Base-by-base conservation (phyloP, 2,329 filamentous ascomycete species). In the Curvularia verruculosa region DNA sequence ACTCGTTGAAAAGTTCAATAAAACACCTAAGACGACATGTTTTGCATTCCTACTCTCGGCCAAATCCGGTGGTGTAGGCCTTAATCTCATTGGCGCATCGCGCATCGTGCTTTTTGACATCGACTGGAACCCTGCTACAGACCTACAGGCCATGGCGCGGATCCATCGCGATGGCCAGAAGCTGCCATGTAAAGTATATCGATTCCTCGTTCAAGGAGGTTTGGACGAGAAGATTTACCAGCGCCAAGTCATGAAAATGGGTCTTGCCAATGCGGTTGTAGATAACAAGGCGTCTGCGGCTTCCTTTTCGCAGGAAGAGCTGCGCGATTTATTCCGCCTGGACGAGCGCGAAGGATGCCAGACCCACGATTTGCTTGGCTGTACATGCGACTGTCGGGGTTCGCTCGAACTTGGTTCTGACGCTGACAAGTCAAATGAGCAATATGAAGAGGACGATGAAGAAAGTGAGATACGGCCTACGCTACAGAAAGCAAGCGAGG, bases 151-250 rank as follows among this genome's bases (percentile, higher is more conserved):
- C 7, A 90, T 91, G 87, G 89, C 88, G 12, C 85, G 89, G 13
- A 88, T 91, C 45, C 88, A 91, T 69, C 83, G 89, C 47, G 87
- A 90, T 64, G 89, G 89, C 0, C 89, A 91, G 70, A 89, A 87
- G 70, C 77, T 81, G 10, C 84, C 84, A 3, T 89, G 88, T 60
- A 85, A 84, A 53, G 89, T 91, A 56, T 91, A 91, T 66, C 81
- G 89, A 5, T 80, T 91, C 54, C 70, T 91, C 12, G 85, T 88
- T 3, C 85, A 88, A 56, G 88, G 88, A 8, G 86, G 85, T 4
- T 78, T 91, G 18, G 89, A 91, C 61, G 88, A 91, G 75, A 90
- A 89, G 75, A 91, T 91, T 55, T 91, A 85, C 76, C 88, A 91
- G 71, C 80, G 89, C 8, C 89, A 91, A 70, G 80, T 90, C 36